These are phyloP conservation scores for Paramecium bursaria DNA, from an alignment of 73 alveolate species.

Conservation along the genomic window DNA sequence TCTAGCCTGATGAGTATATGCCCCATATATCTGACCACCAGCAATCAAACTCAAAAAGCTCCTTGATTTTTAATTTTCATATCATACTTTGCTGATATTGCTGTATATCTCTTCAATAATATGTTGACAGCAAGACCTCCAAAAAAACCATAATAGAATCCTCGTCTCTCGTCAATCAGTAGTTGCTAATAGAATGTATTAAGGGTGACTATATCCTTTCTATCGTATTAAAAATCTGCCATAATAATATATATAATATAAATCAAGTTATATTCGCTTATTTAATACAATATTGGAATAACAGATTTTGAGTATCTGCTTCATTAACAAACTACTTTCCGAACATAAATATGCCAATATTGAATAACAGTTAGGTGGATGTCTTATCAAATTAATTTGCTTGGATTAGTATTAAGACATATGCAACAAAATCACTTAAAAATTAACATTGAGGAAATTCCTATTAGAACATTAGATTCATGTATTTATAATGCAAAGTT, in stretches of 20 bases:
- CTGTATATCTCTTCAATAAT: too few species aligned
- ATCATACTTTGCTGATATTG: too few species aligned
- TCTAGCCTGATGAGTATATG: slow-evolving; percentile 42
- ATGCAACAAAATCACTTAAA: slow-evolving; percentile 2
- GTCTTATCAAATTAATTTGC: not conserved
- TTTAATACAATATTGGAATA: not conserved
- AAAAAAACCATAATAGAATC: too few species aligned
- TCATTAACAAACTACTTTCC: slow-evolving; percentile 14
- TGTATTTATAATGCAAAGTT: not conserved
- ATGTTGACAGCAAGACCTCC: too few species aligned
- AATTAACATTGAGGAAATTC: slow-evolving; percentile 1
- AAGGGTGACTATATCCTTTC: too few species aligned
- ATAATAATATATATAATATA: too few species aligned
- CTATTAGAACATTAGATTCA: not conserved
- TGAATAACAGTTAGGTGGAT: not conserved
- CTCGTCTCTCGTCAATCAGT: too few species aligned
- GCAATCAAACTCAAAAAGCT: too few species aligned
- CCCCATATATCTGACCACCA: slow-evolving; percentile 43
- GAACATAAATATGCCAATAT: not conserved
- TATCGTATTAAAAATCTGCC: too few species aligned
- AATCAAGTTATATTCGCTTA: too few species aligned
- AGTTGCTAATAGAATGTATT: too few species aligned
- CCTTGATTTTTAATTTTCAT: too few species aligned
- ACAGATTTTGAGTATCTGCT: not conserved
- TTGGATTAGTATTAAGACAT: not conserved